A percentile compares a stretch with the other conserved stretches of the same genome.
phyloP scores from a whole-genome alignment of 345 rosid genomes.

The Gossypium stocksii region DNA sequence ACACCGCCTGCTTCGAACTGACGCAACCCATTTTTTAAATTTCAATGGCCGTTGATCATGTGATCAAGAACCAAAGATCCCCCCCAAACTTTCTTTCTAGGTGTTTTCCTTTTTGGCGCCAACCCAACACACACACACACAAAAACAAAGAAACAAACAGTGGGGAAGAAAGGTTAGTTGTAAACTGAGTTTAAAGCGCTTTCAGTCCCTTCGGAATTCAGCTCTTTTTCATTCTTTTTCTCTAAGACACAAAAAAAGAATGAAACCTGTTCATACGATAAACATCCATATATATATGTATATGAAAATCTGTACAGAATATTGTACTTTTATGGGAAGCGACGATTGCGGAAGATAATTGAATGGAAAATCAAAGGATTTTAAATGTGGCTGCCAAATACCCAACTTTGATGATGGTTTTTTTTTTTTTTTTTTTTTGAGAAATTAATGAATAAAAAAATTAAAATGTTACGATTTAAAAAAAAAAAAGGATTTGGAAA shows the following conservation, averaged over 20 bases:
- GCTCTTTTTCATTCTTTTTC: not conserved
- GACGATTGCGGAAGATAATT: slow-evolving; percentile 23
- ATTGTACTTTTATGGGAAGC: not conserved
- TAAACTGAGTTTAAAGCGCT: not conserved
- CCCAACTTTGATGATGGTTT: too few species aligned
- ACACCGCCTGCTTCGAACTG: slow-evolving; percentile 87
- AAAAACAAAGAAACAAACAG: not conserved
- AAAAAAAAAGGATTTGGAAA: too few species aligned
- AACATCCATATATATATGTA: not conserved
- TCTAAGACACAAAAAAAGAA: not conserved
- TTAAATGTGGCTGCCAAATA: slow-evolving; percentile 9
- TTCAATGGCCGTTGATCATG: slow-evolving; percentile 1
- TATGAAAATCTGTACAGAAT: not conserved
- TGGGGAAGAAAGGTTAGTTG: not conserved
- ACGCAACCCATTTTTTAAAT: slow-evolving; percentile 78
- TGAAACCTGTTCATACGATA: not conserved
- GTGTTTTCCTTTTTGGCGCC: not conserved
- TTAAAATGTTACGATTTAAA: too few species aligned
- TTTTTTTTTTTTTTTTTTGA: too few species aligned
- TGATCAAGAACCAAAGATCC: slow-evolving; percentile 1
- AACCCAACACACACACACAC: not conserved
- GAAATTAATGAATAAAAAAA: too few species aligned
- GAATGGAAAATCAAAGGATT: not conserved
- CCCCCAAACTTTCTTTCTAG: not conserved
- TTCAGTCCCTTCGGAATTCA: not conserved